phyloP scores from a whole-genome alignment of 1,284 basidiomycete genomes.

The Boletus hoseneyae region DNA sequence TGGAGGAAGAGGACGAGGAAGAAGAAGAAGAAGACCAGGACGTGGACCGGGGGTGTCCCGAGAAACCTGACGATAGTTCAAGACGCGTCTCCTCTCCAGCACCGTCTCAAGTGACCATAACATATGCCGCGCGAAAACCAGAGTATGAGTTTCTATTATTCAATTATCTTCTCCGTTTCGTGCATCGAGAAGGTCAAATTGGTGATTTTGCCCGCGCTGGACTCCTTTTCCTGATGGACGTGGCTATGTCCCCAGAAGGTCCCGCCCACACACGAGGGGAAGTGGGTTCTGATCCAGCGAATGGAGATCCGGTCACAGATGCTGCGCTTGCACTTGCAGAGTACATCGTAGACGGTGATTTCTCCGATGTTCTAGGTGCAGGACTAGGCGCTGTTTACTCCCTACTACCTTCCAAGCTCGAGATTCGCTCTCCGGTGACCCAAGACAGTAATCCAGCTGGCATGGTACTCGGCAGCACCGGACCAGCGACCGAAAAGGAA shows the following conservation, averaged over 20 bases:
- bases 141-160: conserved; percentile 95
- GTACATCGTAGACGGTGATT: conserved; percentile 94
- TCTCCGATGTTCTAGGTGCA: conserved; percentile 93
- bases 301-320: conserved; percentile 70
- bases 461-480: conserved; percentile 66
- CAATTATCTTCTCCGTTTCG: conserved; percentile 93
- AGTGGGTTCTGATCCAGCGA: conserved; percentile 19
- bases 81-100: conserved; percentile 49
- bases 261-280: conserved; percentile 40
- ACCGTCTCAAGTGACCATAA: conserved; percentile 57
- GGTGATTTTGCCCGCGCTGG: conserved; percentile 95
- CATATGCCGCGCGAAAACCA: conserved; percentile 59
- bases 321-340: conserved; percentile 84
- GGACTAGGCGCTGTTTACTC: conserved; percentile 94
- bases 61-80: conserved; percentile 26
- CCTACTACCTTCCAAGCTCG: conserved; percentile 83
- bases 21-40: conserved; percentile 62
- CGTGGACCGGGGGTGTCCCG: conserved; percentile 27
- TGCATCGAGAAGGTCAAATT: conserved; percentile 90
- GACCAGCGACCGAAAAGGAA: conserved; percentile 49
- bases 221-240: conserved; percentile 88
- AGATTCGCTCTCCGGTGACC: conserved; percentile 50
- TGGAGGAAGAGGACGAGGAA: conserved; percentile 67
- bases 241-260: conserved; percentile 80
- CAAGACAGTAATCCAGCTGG: conserved; percentile 41